Evolutionary conservation across 768 basidiomycete genomes (phyloP).

Genomic region (Boletus rex-veris): DNA sequence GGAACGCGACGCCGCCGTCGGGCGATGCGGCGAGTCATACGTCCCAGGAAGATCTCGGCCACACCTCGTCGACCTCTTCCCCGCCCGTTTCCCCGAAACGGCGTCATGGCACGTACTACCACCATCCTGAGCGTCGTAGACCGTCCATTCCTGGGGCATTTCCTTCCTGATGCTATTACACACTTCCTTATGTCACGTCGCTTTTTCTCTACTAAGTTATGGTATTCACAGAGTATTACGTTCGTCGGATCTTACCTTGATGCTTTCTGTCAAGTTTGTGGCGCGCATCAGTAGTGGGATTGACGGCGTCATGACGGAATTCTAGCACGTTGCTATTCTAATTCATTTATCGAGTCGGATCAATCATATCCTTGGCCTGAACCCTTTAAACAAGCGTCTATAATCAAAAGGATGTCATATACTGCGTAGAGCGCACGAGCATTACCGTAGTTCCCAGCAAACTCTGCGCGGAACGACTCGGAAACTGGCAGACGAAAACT

Average conservation of each 20-base stretch:
- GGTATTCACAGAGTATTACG: background rate
- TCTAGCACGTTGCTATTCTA: too few species aligned
- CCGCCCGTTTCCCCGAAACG: slow-evolving; percentile 41
- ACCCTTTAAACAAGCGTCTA: too few species aligned
- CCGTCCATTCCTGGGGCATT: slow-evolving; percentile 62
- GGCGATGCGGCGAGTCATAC: slow-evolving; percentile 13
- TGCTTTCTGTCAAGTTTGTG: too few species aligned
- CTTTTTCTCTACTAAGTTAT: background rate
- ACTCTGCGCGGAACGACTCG: too few species aligned
- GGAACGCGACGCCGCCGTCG: slow-evolving; percentile 26
- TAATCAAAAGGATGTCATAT: too few species aligned
- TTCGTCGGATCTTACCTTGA: background rate
- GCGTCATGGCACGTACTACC: slow-evolving; percentile 78
- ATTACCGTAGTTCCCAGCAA: too few species aligned
- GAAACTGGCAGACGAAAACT: too few species aligned
- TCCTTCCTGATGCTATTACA: slow-evolving; percentile 13
- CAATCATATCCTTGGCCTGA: too few species aligned
- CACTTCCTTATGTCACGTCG: background rate
- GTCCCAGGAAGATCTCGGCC: slow-evolving; percentile 27
- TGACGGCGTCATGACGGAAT: too few species aligned
- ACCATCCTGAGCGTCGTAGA: slow-evolving; percentile 69
- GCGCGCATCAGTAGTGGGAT: too few species aligned
- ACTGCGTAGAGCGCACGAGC: too few species aligned
- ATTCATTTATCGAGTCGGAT: too few species aligned
- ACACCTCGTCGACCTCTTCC: slow-evolving; percentile 13